Percentiles rank a stretch among this genome's conserved stretches.
Conservation (phyloP, 257 asterid species). For the Lycium ferocissimum region DNA sequence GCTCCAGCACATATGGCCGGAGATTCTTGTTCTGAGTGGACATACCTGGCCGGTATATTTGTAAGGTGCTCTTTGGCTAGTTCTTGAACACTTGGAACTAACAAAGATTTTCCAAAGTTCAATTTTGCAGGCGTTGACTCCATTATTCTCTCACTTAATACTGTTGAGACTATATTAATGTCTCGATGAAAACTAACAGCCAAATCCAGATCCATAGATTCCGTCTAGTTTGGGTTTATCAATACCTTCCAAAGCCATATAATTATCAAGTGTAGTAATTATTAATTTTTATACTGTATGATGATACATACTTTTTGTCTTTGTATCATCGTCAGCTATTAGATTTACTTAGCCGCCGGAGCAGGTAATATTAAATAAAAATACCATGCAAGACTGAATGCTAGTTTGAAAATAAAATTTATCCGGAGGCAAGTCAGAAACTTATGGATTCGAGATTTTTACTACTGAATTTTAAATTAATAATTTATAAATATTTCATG, state of each 20-base stretch:
- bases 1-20: constrained; percentile 5
- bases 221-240: not conserved
- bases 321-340: not conserved
- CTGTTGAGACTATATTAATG: not conserved
- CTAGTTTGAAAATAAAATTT: not conserved
- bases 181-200: not conserved
- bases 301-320: not conserved
- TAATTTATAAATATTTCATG: too few species aligned
- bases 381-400: not conserved
- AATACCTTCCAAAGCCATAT: not conserved
- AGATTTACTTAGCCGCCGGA: not conserved
- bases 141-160: too few species aligned
- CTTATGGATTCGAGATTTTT: too few species aligned
- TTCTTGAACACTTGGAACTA: constrained; percentile 64
- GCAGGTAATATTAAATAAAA: not conserved
- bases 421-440: too few species aligned
- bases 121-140: not conserved
- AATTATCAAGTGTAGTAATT: not conserved
- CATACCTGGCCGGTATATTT: constrained; percentile 49
- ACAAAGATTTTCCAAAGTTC: constrained; percentile 52
- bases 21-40: constrained; percentile 38
- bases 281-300: not conserved
- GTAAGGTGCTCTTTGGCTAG: constrained; percentile 41
- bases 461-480: too few species aligned
- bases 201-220: not conserved